Base-by-base conservation (phyloP, 2,329 filamentous ascomycete genomes). In the Exophiala lecanii-corni region DNA sequence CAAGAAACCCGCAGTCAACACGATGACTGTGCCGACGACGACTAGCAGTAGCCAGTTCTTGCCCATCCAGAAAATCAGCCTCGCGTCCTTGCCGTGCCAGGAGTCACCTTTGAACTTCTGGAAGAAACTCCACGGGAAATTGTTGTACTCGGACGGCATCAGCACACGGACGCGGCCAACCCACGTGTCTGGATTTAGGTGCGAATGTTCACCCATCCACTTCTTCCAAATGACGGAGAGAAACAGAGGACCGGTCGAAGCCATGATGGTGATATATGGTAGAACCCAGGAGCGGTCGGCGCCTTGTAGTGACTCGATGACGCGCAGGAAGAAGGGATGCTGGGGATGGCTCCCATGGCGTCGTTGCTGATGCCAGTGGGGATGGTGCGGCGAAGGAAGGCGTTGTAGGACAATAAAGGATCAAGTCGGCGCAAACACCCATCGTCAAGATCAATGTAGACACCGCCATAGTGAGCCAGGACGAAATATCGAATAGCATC, bases 301-400 rank as follows among this genome's bases (percentile, higher is more conserved):
- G 41, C 73, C 70, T 44, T 78, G 73, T n/a, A 89, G 68, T 9
- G 75, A 72, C 50, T 84, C 74, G 55, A 87, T 84, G 28, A 84
- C 80, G 36, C 74, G 72, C 38, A 81, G 69, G 70, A 88, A 88
- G 68, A 86, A 86, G 0, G 84, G 84, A 56, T 89, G 86, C 47
- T 79, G 74, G 0, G 82, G 79, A 85, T 73, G 12, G 83, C 68
- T 36, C 83, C 83, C 84, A 89, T 88, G 30, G 81, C 82, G 57
- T 89, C 85, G 68, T 89, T 89, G 53, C 81, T 85, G 55, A 89
- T 86, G 50, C 85, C 85, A 1, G 85, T 89, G 2, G 86, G 86
- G 2, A 75, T 68, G 0, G 86, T 89, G 51, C 79, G 78, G 52
- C 82, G 79, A 10, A 85, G 71, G 76, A 81, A 86, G 31, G 82